Evolutionary conservation across 2,329 filamentous ascomycete genomes (phyloP).

Genomic region (Fusarium mundagurra): DNA sequence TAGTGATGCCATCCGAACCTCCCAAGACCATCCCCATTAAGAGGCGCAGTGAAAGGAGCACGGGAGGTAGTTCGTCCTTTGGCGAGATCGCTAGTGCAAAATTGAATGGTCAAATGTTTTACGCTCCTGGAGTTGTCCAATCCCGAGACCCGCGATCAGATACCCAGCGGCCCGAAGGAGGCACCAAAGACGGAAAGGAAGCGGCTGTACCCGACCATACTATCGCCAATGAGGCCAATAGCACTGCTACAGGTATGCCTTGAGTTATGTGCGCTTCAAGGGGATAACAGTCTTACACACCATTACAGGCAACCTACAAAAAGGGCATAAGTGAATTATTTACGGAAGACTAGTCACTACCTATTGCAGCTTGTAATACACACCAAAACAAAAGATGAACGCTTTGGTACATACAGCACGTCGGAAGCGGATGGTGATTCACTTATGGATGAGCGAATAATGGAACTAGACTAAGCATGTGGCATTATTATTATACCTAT

Average conservation of each 20-base stretch:
- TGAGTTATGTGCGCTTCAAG: rapidly evolving
- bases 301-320: background rate
- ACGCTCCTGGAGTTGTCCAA: background rate
- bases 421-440: background rate
- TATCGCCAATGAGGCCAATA: background rate
- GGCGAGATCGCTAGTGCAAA: background rate
- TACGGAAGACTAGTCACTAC: background rate
- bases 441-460: background rate
- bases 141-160: background rate
- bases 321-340: background rate
- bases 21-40: background rate
- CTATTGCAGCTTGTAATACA: background rate
- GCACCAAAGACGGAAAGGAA: background rate
- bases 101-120: background rate
- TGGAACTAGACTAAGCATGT: background rate
- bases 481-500: no score
- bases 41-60: background rate
- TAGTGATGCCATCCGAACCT: background rate
- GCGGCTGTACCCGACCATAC: rapidly evolving
- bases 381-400: background rate
- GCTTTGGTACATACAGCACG: background rate
- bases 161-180: background rate
- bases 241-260: background rate
- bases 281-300: background rate
- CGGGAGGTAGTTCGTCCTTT: background rate